phyloP scores from a whole-genome alignment of 1,139 yeast species.

The Zygotorulaspora mrakii region DNA sequence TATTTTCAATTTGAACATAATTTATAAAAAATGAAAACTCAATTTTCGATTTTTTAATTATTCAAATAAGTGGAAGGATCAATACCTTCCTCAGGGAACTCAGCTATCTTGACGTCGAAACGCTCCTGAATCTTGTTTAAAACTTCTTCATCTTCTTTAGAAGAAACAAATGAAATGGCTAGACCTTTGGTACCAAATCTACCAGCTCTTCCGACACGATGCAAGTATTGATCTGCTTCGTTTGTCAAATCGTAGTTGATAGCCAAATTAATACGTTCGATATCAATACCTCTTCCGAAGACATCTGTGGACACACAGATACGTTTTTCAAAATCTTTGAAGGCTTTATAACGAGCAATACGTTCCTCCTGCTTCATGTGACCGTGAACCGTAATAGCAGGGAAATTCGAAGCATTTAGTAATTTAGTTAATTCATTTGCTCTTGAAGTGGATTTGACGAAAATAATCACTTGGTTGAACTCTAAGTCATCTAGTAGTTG shows the following conservation, averaged over 20 bases:
- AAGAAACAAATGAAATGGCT: conserved; percentile 85
- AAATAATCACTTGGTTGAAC: conserved; percentile 96
- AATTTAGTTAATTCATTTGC: conserved; percentile 89
- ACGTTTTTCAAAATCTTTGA: conserved; percentile 97
- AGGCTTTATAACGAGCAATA: conserved; percentile 91
- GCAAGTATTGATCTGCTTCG: conserved; percentile 97
- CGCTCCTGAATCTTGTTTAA: conserved; percentile 93
- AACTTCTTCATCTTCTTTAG: conserved; percentile 84
- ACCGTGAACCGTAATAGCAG: conserved; percentile 95
- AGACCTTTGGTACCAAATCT: conserved; percentile 99
- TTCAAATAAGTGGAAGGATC: conserved; percentile 98
- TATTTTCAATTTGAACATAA: background rate
- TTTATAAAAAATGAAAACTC: conserved; percentile 4
- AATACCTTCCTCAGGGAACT: conserved; percentile 97
- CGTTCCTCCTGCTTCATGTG: conserved; percentile 97
- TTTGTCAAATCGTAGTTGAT: conserved; percentile 87
- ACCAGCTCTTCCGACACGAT: conserved; percentile 99
- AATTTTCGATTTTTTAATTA: conserved; percentile 47
- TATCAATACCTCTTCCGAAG: conserved; percentile 98
- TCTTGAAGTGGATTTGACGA: conserved; percentile 87
- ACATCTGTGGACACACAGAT: conserved; percentile 98
- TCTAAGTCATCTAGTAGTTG: conserved; percentile 91
- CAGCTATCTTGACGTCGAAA: conserved; percentile 91
- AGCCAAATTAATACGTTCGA: conserved; percentile 96
- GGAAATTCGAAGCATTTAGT: conserved; percentile 91